Conservation (phyloP, 345 rosid species). For the Aurinia saxatilis region DNA sequence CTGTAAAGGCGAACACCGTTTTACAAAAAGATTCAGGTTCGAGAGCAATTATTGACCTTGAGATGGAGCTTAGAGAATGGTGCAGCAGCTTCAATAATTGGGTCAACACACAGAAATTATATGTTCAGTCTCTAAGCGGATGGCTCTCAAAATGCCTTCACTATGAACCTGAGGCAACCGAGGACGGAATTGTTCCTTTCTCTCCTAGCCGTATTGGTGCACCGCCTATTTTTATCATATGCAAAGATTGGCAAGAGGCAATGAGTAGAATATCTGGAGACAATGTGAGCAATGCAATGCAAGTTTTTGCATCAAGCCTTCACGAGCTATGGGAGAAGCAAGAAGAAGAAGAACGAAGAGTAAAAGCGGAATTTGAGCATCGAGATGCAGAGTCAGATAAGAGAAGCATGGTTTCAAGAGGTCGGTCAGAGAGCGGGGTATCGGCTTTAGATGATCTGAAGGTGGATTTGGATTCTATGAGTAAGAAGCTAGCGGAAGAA, state of each 20-base stretch:
- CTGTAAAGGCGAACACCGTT: constrained; percentile 49
- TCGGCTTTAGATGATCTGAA: constrained; percentile 75
- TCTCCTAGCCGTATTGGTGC: constrained; percentile 82
- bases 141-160: constrained; percentile 67
- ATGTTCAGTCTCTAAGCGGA: constrained; percentile 51
- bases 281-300: constrained; percentile 52
- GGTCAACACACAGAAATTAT: constrained; percentile 61
- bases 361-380: constrained; percentile 51
- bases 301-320: constrained; percentile 52
- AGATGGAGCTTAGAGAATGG: constrained; percentile 77
- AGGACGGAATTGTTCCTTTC: constrained; percentile 83
- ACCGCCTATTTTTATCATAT: constrained; percentile 64
- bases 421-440: constrained; percentile 51
- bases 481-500: constrained; percentile 64
- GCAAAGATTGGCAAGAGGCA: constrained; percentile 86
- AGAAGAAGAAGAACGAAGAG: constrained; percentile 59
- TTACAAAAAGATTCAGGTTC: constrained; percentile 51
- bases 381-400: constrained; percentile 8
- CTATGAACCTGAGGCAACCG: constrained; percentile 56
- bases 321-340: constrained; percentile 79
- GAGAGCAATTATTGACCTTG: constrained; percentile 64
- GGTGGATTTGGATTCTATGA: constrained; percentile 85
- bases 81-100: constrained; percentile 52
- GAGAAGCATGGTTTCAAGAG: constrained; percentile 49
- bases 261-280: constrained; percentile 56